Conservation (phyloP, 2,329 filamentous ascomycete genomes). For the Zymoseptoria passerinii region DNA sequence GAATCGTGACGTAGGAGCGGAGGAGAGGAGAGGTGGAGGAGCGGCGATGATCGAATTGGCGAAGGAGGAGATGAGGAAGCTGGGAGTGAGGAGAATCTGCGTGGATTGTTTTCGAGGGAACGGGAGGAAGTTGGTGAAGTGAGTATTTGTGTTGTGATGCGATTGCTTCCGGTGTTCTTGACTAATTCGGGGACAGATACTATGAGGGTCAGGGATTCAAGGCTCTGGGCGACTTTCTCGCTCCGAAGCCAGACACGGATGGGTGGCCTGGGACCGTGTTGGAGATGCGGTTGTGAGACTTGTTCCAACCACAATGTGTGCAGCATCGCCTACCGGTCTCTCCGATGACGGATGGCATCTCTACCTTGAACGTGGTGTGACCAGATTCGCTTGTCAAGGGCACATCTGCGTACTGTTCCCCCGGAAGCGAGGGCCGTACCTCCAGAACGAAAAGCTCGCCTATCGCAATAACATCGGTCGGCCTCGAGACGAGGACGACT, state of each 20-base stretch:
- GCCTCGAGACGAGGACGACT: neutral
- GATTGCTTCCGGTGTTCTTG: neutral
- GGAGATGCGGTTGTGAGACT: constrained; percentile 8
- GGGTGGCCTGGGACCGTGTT: constrained; percentile 13
- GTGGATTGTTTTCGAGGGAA: constrained; percentile 16
- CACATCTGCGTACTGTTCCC: neutral
- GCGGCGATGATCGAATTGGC: constrained; percentile 9
- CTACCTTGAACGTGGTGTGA: neutral
- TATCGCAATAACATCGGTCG: neutral
- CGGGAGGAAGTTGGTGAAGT: constrained; percentile 11
- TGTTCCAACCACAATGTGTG: neutral
- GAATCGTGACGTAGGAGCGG: constrained; percentile 7
- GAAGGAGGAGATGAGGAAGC: constrained; percentile 1
- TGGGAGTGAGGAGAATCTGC: constrained; percentile 8
- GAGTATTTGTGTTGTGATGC: neutral
- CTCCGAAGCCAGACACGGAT: neutral
- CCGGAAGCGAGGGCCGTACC: neutral
- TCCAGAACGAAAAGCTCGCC: neutral
- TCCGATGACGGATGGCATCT: neutral
- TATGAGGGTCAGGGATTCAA: constrained; percentile 16
- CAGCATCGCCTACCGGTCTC: neutral
- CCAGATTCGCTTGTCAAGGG: neutral
- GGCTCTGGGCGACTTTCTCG: constrained; percentile 7
- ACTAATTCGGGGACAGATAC: constrained; percentile 3
- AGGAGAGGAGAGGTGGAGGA: constrained; percentile 7